A percentile compares a stretch with the other conserved stretches of the same genome.
phyloP scores from a whole-genome alignment of 352 stramenopile genomes.

The Phytophthora ramorum region DNA sequence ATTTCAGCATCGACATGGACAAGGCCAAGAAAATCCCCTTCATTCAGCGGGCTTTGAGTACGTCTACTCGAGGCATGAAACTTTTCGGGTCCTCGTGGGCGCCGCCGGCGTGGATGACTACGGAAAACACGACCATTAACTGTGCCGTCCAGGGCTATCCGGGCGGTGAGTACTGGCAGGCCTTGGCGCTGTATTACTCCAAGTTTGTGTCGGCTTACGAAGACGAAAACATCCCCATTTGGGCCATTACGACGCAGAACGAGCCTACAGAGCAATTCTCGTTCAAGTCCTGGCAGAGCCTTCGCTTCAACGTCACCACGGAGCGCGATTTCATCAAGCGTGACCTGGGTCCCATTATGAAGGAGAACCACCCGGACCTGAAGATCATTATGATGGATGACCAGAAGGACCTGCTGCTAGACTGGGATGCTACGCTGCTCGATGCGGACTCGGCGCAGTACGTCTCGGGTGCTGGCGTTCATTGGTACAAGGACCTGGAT shows the following conservation, averaged over 20 bases:
- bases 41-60: conserved; percentile 63
- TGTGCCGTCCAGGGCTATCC: conserved; percentile 60
- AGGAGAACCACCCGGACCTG: conserved; percentile 73
- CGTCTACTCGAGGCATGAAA: conserved; percentile 53
- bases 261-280: conserved; percentile 63
- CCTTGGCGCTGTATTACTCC: conserved; percentile 85
- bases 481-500: conserved; percentile 87
- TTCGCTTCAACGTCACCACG: conserved; percentile 52
- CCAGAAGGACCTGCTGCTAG: conserved; percentile 70
- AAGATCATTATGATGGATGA: conserved; percentile 89
- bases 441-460: conserved; percentile 70
- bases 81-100: conserved; percentile 86
- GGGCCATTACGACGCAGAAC: conserved; percentile 89
- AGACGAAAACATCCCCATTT: conserved; percentile 70
- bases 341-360: conserved; percentile 74
- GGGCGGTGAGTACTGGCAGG: conserved; percentile 70
- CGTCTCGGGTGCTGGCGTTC: conserved; percentile 83
- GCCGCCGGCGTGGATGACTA: conserved; percentile 88
- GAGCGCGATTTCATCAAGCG: conserved; percentile 79
- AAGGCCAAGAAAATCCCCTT: conserved; percentile 80
- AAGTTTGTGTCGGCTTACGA: conserved; percentile 88
- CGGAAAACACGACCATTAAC: conserved; percentile 64
- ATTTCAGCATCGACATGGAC: conserved; percentile 90
- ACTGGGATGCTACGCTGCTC: conserved; percentile 51
- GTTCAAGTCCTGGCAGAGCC: conserved; percentile 64